These are phyloP conservation scores for Tuber magnatum DNA, from an alignment of 495 filamentous ascomycete species.

Conservation along the genomic window DNA sequence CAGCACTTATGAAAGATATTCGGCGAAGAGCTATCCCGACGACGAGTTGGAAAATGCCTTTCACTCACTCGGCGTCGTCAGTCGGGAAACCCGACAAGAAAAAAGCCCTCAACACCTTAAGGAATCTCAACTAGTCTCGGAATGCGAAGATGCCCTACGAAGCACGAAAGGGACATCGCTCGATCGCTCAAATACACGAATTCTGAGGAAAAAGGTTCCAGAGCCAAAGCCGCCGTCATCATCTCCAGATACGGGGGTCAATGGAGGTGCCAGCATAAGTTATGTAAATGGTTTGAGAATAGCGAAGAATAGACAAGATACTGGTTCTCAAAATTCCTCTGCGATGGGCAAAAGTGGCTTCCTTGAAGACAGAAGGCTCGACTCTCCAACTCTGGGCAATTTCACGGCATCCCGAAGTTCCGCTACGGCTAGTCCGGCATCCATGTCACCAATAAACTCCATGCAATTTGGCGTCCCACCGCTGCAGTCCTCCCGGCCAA, in stretches of 20 bases:
- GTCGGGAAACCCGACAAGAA: neutral
- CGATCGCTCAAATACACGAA: neutral
- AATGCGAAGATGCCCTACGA: neutral
- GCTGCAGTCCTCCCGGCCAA: neutral
- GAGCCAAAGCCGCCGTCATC: neutral
- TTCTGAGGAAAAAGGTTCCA: constrained; percentile 4
- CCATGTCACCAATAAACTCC: neutral
- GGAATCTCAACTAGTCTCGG: neutral
- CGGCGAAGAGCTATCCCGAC: neutral
- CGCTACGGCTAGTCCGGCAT: neutral
- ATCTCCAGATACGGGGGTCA: neutral
- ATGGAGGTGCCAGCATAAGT: neutral
- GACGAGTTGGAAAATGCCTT: neutral
- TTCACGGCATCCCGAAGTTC: neutral
- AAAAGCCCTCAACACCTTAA: neutral
- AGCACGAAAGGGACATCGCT: neutral
- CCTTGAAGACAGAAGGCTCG: neutral
- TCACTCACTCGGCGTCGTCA: neutral
- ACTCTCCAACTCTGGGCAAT: neutral
- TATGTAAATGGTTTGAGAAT: neutral
- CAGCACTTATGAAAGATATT: constrained; percentile 20
- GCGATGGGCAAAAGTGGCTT: neutral
- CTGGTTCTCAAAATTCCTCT: neutral
- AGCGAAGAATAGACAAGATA: neutral
- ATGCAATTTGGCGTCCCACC: constrained; percentile 1